Base-by-base conservation (phyloP, 129 eudicot genomes). In the Gnaphalium uliginosum region DNA sequence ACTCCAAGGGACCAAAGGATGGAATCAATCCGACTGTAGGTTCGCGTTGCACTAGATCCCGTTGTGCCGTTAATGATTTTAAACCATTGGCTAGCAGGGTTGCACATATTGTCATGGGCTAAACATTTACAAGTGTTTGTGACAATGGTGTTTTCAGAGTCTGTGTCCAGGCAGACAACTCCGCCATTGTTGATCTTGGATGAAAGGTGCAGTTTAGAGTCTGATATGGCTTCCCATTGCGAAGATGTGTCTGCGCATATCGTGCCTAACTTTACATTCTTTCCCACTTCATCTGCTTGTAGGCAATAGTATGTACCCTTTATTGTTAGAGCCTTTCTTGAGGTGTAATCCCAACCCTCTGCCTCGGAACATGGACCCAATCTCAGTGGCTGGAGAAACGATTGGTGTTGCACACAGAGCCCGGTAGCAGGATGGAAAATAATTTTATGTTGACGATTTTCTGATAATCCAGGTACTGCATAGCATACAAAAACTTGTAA, bases 21-120 rank as follows among this genome's bases (percentile, higher is more conserved):
- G 18, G 75, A 32, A 73, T 58, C 39, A 26, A 79, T 30, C 53
- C 29, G 30, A 39, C 58, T 17, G 26, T 66, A 79, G 53, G 53
- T 5, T 60, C 50, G 51, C 1, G 53, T n/a, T 66, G 68, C 21
- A 79, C 56, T 33, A 4, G 58, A 68, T 8, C 53, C 53, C 8
- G 72, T 76, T n/a, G 92, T 86, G 83, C 81, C 78, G 46, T 89
- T 81, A 22, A 91, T 83, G 75, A 91, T 80, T 66, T 91, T 91
- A 86, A 95, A 95, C 97, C 99, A 95, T 66, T 91, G 96, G 65
- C 89, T 95, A 43, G 75, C 87, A 30, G 99, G 99, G 70, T 95
- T 94, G 37, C 99, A 91, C 51, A 6, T 61, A n/a, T 67, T 86
- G 58, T 81, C 85, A 66, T 53, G 70, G 41, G 76, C 84, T 82